Base-by-base conservation (phyloP, 805 yeast species). In the Wickerhamomyces strasburgensis region DNA sequence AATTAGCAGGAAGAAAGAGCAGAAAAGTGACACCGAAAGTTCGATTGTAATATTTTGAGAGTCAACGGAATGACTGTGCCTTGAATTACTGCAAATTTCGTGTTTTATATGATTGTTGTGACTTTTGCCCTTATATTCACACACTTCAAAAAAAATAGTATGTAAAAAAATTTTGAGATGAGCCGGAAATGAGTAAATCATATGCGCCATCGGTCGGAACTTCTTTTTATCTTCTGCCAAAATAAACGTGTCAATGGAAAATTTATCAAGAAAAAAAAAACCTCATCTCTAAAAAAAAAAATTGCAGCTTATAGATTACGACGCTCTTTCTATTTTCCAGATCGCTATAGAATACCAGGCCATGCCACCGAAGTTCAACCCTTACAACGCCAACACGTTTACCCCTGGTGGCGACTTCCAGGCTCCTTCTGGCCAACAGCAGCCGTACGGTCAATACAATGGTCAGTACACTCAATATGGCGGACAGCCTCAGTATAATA, bases 351-450 rank as follows among this genome's bases (percentile, higher is more conserved):
- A 21, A 21, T 8, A 21, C 7, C 10, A 21, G 11, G 25, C 11
- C 19, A 52, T 62, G 67, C 70, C 70, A 40, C 71, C 71, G 29
- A 67, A 62, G 47, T 65, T 60, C 49, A 67, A 65, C 47, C 51
- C 60, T 1, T 37, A 34, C 16, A 58, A 49, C 38, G 60, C 68
- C 2, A 52, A 47, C 8, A 25, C 62, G 15, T 60, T 60, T 38
- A 42, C 33, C 19, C 67, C 69, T 6, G 46, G 46, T 16, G 60
- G 49, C 13, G 48, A n/a, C n/a, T 27, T 14, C 19, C 21, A 16
- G 19, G 19, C 18, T 14, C 36, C 17, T 6, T 17, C 27, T 16
- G 30, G n/a, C 14, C 15, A 31, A n/a, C 42, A 31, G 16, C 32
- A 34, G 25, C n/a, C n/a, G n/a, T 37, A 33, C 16, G 36, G 36